Evolutionary conservation across 2,329 filamentous ascomycete species (phyloP), one percentile per base, ranked within the genome.

Genomic region (Colletotrichum sp.): DNA sequence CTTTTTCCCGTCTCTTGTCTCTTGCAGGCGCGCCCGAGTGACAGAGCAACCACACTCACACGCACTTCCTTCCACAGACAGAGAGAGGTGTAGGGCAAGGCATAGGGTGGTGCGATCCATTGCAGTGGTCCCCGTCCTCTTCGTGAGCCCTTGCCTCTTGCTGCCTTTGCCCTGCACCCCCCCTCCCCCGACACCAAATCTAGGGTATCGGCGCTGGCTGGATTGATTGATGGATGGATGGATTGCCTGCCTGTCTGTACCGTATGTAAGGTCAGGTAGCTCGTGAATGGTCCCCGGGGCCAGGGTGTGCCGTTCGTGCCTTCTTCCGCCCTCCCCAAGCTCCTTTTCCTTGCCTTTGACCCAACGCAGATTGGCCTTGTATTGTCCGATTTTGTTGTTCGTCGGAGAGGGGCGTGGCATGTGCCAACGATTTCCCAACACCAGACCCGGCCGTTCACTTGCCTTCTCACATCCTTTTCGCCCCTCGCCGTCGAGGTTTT

Each of bases 321-420:
- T 52, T 15, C 15, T 26, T 22, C 32, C 9, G 15, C 34, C n/a
- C 34, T 65, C 15, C 62, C 66, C 32, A 22, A 60, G 30, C 67
- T 69, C 10, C 34, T 32, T 8, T 52, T n/a, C 44, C 39, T 18
- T 48, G 32, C 8, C 32, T 68, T 34, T 70, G 59, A 26, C 48
- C 66, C 68, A 39, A 52, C 60, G 65, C 6, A 66, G 72, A 75
- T 75, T 71, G 68, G 68, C 72, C 68, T 13, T 65, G 32, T 22
- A 59, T 59, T 71, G 48, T n/a, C 48, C 68, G 68, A 75, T 75
- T 66, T 71, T 71, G 72, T 66, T 75, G 32, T 16, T 66, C 18
- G 68, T 6, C 59, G 34, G 28, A 66, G 48, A 52, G 59, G 67
- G 67, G 48, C 67, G 60, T 75, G 59, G 59, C 44, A 15, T 8